phyloP scores from a whole-genome alignment of 306 rosid genomes.

The Vigna angularis region DNA sequence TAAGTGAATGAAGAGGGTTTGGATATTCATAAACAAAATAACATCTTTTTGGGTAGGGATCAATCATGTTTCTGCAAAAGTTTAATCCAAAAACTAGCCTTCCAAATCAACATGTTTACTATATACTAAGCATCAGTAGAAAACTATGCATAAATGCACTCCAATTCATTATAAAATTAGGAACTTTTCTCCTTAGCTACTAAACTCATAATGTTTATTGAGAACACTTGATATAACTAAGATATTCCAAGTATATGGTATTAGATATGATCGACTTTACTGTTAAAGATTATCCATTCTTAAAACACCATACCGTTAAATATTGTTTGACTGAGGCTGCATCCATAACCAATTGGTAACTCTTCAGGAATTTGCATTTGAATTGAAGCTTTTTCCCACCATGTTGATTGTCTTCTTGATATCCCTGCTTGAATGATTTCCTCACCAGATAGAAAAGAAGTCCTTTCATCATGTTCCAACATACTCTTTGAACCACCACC shows the following conservation, averaged over 20 bases:
- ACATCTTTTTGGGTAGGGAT: background rate
- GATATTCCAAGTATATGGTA: background rate
- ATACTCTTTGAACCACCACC: slow-evolving; percentile 45
- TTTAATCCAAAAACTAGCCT: slow-evolving; percentile 5
- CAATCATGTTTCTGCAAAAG: background rate
- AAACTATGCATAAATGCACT: background rate
- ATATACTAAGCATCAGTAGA: background rate
- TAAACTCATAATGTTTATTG: background rate
- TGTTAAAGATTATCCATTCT: background rate
- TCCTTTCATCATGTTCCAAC: slow-evolving; percentile 54
- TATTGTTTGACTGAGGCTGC: slow-evolving; percentile 82
- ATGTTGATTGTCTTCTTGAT: slow-evolving; percentile 55
- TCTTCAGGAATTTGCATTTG: slow-evolving; percentile 66
- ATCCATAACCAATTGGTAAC: slow-evolving; percentile 65
- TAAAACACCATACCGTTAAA: slow-evolving; percentile 65
- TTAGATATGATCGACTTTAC: background rate
- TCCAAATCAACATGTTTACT: background rate
- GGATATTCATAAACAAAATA: background rate
- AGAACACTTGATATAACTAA: background rate
- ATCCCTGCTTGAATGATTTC: slow-evolving; percentile 42
- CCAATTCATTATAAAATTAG: background rate
- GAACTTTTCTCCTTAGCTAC: background rate
- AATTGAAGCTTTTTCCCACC: slow-evolving; percentile 60
- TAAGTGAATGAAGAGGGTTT: background rate
- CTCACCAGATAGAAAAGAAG: slow-evolving; percentile 59